A percentile compares a stretch with the other conserved stretches of the same genome.
Evolutionary conservation across 1,284 basidiomycete species (phyloP).

Genomic region (Sanghuangporus weigelae): DNA sequence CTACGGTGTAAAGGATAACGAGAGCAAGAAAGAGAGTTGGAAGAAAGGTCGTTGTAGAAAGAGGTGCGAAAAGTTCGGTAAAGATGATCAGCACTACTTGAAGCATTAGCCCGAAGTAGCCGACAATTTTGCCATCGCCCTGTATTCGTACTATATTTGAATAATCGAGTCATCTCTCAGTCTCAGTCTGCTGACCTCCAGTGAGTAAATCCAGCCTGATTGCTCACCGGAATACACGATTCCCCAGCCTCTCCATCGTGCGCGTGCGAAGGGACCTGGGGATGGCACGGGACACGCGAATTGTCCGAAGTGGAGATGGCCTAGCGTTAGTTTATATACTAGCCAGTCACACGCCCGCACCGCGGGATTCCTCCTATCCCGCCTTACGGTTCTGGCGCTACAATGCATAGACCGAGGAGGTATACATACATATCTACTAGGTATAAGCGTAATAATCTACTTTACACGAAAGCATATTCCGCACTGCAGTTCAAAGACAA

Average conservation of each 20-base stretch:
- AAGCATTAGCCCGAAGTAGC: not conserved
- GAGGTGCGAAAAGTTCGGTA: not conserved
- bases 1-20: not conserved
- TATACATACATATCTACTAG: not conserved
- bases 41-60: not conserved
- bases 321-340: too few species aligned
- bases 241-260: slow-evolving; percentile 1
- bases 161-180: too few species aligned
- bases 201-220: not conserved
- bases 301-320: too few species aligned
- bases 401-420: not conserved
- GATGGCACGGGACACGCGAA: not conserved
- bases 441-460: not conserved
- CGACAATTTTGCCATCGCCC: not conserved
- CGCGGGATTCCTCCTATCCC: not conserved
- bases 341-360: slow-evolving; percentile 25
- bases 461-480: slow-evolving; percentile 2
- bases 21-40: not conserved
- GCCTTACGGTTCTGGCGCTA: not conserved
- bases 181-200: not conserved
- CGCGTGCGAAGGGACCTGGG: not conserved
- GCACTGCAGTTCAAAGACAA: not conserved
- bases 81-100: not conserved
- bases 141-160: not conserved
- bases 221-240: not conserved